These are phyloP conservation scores for Penicillium verrucosum DNA, from an alignment of 2,329 filamentous ascomycete species.

Conservation along the genomic window DNA sequence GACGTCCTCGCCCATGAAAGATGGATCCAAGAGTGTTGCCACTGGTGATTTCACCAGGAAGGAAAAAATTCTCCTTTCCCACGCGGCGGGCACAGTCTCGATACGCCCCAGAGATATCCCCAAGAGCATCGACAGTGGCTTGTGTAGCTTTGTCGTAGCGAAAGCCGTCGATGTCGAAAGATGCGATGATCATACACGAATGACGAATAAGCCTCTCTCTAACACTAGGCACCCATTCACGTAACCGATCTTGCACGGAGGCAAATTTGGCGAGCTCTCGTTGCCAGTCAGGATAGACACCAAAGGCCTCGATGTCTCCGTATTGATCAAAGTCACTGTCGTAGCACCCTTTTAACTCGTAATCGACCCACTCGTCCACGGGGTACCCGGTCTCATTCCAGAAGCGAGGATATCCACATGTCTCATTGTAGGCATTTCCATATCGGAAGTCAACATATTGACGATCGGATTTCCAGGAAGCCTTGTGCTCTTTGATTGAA, in stretches of 20 bases:
- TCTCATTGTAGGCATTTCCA: constrained; percentile 53
- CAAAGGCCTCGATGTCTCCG: constrained; percentile 62
- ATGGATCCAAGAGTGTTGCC: constrained; percentile 60
- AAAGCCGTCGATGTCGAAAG: constrained; percentile 65
- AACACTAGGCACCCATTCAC: constrained; percentile 61
- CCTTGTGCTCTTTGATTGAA: constrained; percentile 54
- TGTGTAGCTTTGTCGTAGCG: constrained; percentile 66
- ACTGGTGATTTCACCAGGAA: constrained; percentile 62
- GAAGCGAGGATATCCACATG: constrained; percentile 59
- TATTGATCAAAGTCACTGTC: constrained; percentile 65
- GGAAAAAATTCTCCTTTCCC: constrained; percentile 62
- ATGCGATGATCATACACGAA: constrained; percentile 61
- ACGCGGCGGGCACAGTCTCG: constrained; percentile 55
- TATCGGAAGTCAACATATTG: constrained; percentile 59
- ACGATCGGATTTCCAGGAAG: constrained; percentile 54
- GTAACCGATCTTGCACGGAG: constrained; percentile 63
- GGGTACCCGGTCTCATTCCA: constrained; percentile 58
- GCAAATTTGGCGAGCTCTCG: constrained; percentile 65
- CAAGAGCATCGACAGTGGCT: constrained; percentile 60
- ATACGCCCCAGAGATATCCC: constrained; percentile 56
- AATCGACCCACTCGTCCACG: constrained; percentile 47
- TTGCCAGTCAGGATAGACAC: constrained; percentile 61
- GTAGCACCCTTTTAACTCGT: constrained; percentile 54
- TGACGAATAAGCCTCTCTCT: constrained; percentile 57
- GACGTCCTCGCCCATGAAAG: constrained; percentile 61